Evolutionary conservation across 2,329 filamentous ascomycete species (phyloP).

Genomic region (Ceratocystis ficicola): DNA sequence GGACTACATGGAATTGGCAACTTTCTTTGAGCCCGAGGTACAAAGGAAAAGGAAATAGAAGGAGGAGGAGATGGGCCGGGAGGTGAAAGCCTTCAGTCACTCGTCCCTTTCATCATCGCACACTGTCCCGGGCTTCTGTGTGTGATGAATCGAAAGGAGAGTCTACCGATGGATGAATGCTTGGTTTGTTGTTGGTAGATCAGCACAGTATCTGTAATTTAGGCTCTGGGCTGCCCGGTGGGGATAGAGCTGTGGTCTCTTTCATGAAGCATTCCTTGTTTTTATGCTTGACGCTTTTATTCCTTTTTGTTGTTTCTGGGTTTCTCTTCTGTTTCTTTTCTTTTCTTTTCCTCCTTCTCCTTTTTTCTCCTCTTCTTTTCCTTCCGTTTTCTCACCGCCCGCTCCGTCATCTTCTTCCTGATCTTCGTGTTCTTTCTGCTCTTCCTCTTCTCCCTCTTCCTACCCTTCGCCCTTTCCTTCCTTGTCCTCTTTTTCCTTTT

Average conservation of each 20-base stretch:
- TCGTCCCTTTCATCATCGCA: neutral
- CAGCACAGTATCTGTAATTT: no score
- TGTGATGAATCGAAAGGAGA: neutral
- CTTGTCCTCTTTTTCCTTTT: neutral
- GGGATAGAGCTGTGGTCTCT: no score
- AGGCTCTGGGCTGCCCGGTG: no score
- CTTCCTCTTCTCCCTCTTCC: neutral
- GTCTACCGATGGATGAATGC: neutral
- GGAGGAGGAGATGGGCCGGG: neutral
- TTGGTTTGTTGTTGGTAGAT: neutral
- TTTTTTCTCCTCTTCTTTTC: no score
- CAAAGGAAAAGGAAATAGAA: slow-evolving; percentile 1
- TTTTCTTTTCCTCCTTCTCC: neutral
- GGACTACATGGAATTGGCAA: neutral
- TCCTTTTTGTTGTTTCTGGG: neutral
- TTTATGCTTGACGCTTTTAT: no score
- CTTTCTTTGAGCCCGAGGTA: neutral
- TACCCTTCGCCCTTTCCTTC: neutral
- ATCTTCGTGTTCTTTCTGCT: neutral
- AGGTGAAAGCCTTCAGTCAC: neutral
- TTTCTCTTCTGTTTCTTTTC: neutral
- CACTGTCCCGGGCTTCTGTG: neutral
- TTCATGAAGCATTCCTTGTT: no score
- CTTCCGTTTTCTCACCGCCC: no score
- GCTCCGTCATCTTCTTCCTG: neutral